Conservation (phyloP, 108 stramenopile species). For the Cyclotella baltica region DNA sequence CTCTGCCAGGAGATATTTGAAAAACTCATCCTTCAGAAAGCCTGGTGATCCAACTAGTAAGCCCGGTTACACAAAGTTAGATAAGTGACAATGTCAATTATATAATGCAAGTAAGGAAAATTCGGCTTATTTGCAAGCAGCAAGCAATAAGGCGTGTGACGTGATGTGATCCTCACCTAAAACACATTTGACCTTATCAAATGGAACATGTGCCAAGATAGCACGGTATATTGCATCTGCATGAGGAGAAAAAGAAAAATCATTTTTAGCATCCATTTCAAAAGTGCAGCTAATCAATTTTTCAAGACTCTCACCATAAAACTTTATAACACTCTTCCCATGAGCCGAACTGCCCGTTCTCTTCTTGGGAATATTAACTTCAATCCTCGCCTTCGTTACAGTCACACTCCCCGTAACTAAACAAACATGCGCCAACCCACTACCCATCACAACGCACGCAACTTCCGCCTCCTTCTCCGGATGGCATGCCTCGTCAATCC, state of each 20-base stretch:
- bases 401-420: slow-evolving; percentile 93
- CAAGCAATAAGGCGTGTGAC: neutral
- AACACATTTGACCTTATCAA: slow-evolving; percentile 87
- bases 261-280: neutral
- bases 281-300: too few species aligned
- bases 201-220: slow-evolving; percentile 87
- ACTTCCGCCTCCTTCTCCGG: slow-evolving; percentile 93
- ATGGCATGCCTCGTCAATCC: slow-evolving; percentile 90
- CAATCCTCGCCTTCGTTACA: slow-evolving; percentile 90
- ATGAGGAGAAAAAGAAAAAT: neutral
- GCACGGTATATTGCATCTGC: slow-evolving; percentile 91
- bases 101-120: too few species aligned
- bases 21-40: slow-evolving; percentile 96
- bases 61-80: neutral
- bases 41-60: slow-evolving; percentile 88
- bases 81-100: too few species aligned
- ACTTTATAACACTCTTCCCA: slow-evolving; percentile 87
- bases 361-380: slow-evolving; percentile 94
- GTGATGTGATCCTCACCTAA: slow-evolving; percentile 39
- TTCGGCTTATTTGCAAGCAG: neutral
- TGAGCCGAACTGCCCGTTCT: slow-evolving; percentile 85
- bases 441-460: slow-evolving; percentile 92
- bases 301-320: slow-evolving; percentile 79
- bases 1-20: slow-evolving; percentile 79
- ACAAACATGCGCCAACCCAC: slow-evolving; percentile 94